Base-by-base conservation (phyloP, 148 eudicot genomes). In the Camellia granthamiana region DNA sequence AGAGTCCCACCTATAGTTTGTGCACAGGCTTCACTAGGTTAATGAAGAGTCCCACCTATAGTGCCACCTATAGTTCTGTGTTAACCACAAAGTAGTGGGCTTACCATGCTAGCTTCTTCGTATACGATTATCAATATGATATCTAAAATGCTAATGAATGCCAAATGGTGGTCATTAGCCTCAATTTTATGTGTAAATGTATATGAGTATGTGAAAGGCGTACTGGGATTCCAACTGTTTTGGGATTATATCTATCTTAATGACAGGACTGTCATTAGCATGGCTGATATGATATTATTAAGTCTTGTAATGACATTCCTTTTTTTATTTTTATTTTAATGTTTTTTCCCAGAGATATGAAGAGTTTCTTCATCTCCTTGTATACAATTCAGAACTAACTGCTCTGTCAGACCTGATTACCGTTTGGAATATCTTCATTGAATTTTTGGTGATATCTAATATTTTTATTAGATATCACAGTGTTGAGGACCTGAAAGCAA, bases 401-500 rank as follows among this genome's bases (percentile, higher is more conserved):
- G 9, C 6, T 59, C 77, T 30, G 21, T 59, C 41, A 16, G n/a
- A 78, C 44, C 18, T 11, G 64, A 38, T 67, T 15, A 18, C 62
- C 3, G 7, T 42, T n/a, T 42, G 62, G 46, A 58, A 59, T 76
- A 76, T 41, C 55, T 67, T 44, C 14, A 74, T 76, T 81, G 74
- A 56, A 19, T 56, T 67, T 76, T 59, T 13, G 5, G 8, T 79
- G 23, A 15, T 41, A n/a, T 58, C 15, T 49, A 67, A 52, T 7
- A 13, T 30, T 30, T 30, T 30, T 65, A 38, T 30, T 56, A 71
- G 58, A 19, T 23, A 74, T 42, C 21, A 7, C 16, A 9, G 42
- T 56, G n/a, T 61, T 43, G 64, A 5, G n/a, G 54, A 52, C 49
- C 61, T 55, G 69, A 81, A 47, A 84, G 79, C 51, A 77, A 81